Percentiles rank a stretch among this genome's conserved stretches.
These are phyloP conservation scores for Cornus suecica DNA, from an alignment of 148 eudicot species.

Conservation along the genomic window DNA sequence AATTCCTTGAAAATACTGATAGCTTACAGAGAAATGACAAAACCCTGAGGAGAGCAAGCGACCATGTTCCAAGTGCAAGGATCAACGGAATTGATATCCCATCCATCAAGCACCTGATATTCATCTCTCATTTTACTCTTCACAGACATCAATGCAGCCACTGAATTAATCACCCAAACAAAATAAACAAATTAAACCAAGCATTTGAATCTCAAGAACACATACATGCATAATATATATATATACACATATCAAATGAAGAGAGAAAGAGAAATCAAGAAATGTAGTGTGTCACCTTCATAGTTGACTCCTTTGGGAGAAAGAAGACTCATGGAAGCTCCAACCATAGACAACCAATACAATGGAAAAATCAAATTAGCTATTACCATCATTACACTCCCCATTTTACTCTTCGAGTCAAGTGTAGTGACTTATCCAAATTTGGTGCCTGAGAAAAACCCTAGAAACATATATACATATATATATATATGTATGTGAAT, in stretches of 20 bases:
- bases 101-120: conserved; percentile 65
- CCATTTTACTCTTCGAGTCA: conserved; percentile 13
- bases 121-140: conserved; percentile 73
- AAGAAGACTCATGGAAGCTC: conserved; percentile 55
- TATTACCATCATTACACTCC: conserved; percentile 5
- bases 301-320: conserved; percentile 93
- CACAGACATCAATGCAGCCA: conserved; percentile 88
- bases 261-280: background rate
- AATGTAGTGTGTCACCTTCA: conserved; percentile 50
- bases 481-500: background rate
- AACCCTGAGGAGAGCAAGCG: conserved; percentile 77
- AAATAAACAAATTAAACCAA: background rate
- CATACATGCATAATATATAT: too few relatives aligned
- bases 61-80: conserved; percentile 98
- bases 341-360: conserved; percentile 30
- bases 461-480: background rate
- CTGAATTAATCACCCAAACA: conserved; percentile 28
- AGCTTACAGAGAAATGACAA: conserved; percentile 82
- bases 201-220: background rate
- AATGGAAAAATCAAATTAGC: conserved; percentile 32
- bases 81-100: conserved; percentile 97
- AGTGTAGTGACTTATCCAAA: background rate
- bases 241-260: too few relatives aligned
- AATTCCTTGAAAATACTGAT: background rate
- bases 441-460: background rate